These are phyloP conservation scores for Veloboletus limbatus DNA, from an alignment of 1,284 basidiomycete genomes.

Conservation along the genomic window DNA sequence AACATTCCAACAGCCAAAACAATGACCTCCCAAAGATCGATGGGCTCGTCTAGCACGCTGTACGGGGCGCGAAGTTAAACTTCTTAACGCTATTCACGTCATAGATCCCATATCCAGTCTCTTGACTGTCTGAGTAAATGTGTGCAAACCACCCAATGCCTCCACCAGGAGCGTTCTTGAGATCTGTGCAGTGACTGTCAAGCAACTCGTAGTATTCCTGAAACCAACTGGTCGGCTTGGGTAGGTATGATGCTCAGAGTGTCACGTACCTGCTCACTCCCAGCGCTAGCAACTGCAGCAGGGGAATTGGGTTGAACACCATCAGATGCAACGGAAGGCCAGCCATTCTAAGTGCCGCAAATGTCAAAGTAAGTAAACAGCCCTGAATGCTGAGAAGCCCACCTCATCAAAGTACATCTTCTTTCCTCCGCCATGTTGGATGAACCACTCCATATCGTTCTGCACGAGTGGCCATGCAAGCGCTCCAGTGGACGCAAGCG, in stretches of 20 bases:
- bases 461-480: constrained; percentile 59
- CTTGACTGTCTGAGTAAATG: constrained; percentile 64
- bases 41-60: constrained; percentile 38
- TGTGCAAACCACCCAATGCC: constrained; percentile 81
- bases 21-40: too few species aligned
- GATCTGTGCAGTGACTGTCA: constrained; percentile 58
- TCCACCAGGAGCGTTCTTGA: constrained; percentile 57
- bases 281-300: constrained; percentile 51
- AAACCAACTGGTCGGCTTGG: constrained; percentile 18
- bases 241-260: background rate
- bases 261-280: constrained; percentile 50
- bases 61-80: constrained; percentile 53
- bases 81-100: constrained; percentile 46
- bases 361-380: background rate
- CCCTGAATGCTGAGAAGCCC: constrained; percentile 5
- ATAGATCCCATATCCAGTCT: constrained; percentile 68
- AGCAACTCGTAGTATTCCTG: constrained; percentile 56
- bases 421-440: constrained; percentile 55
- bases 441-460: constrained; percentile 61
- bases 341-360: constrained; percentile 60
- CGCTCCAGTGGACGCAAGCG: constrained; percentile 38
- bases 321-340: constrained; percentile 60
- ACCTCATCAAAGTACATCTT: constrained; percentile 73
- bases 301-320: constrained; percentile 58
- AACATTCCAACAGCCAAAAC: too few species aligned